Percentiles rank a stretch among this genome's conserved stretches.
These are phyloP conservation scores for Physcomitrellopsis africana DNA, from an alignment of 225 moss, liverwort and hornwort species.

Conservation along the genomic window DNA sequence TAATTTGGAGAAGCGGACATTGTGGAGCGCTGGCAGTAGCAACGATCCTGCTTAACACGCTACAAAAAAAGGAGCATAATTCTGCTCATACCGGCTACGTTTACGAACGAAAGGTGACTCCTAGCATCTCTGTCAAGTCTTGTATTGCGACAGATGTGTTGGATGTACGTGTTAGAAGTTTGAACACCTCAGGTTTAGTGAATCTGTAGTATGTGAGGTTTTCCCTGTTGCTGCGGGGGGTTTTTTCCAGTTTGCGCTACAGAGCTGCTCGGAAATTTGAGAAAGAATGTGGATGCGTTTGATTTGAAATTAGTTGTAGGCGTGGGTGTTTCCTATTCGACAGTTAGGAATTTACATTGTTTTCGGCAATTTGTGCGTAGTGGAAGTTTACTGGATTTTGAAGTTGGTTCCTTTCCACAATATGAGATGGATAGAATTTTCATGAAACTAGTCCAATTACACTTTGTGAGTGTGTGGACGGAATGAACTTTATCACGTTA, in stretches of 20 bases:
- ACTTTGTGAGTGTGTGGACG: neutral
- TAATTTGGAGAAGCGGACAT: neutral
- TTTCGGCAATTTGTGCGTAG: neutral
- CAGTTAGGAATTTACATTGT: neutral
- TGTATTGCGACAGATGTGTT: neutral
- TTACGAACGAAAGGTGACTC: slow-evolving; percentile 34
- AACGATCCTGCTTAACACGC: neutral
- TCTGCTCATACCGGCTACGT: neutral
- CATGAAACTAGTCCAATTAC: neutral
- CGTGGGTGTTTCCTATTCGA: rapidly evolving
- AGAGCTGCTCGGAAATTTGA: neutral
- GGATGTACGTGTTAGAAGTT: neutral
- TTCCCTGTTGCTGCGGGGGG: neutral
- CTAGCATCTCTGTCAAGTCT: slow-evolving; percentile 33
- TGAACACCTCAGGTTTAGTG: neutral
- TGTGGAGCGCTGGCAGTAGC: neutral
- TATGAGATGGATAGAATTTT: neutral
- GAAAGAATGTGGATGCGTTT: neutral
- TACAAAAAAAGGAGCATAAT: neutral
- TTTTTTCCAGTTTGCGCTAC: neutral
- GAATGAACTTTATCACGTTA: neutral
- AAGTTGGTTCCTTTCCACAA: neutral
- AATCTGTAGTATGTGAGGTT: slow-evolving; percentile 10
- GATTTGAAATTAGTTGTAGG: neutral
- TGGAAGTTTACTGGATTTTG: neutral